Evolutionary conservation across 352 stramenopile genomes (phyloP).

Genomic region (Pythium aquatile): DNA sequence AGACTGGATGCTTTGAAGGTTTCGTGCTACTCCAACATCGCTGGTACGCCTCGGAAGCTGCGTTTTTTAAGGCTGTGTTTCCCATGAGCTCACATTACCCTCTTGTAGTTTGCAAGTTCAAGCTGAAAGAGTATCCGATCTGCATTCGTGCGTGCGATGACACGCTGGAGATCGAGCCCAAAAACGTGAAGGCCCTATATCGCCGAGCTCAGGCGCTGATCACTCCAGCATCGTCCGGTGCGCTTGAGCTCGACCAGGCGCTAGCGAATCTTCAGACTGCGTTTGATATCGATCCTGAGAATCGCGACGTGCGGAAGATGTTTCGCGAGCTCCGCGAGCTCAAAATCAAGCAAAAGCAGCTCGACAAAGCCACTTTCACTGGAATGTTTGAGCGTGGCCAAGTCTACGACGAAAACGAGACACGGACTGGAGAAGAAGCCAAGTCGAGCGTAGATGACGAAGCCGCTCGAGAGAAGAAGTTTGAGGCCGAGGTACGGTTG

Average conservation of each 20-base stretch:
- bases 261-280: conserved; percentile 73
- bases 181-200: conserved; percentile 80
- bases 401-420: conserved; percentile 48
- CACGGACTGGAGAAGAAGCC: conserved; percentile 12
- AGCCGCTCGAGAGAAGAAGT: conserved; percentile 40
- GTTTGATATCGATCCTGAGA: conserved; percentile 52
- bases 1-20: conserved; percentile 55
- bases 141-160: conserved; percentile 76
- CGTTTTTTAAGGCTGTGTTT: neutral
- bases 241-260: conserved; percentile 73
- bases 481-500: conserved; percentile 46
- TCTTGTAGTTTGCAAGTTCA: conserved; percentile 71
- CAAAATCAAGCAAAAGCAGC: conserved; percentile 50
- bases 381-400: conserved; percentile 79
- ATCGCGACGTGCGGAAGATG: conserved; percentile 62
- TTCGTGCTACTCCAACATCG: conserved; percentile 82
- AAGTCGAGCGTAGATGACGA: conserved; percentile 16
- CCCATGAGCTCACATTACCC: neutral
- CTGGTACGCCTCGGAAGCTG: conserved; percentile 31
- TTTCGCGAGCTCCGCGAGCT: conserved; percentile 72
- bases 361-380: conserved; percentile 77
- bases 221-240: conserved; percentile 68
- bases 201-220: conserved; percentile 71
- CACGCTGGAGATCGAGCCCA: conserved; percentile 51
- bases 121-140: conserved; percentile 59